phyloP scores from a whole-genome alignment of 306 rosid species.

The Nissolia schottii region DNA sequence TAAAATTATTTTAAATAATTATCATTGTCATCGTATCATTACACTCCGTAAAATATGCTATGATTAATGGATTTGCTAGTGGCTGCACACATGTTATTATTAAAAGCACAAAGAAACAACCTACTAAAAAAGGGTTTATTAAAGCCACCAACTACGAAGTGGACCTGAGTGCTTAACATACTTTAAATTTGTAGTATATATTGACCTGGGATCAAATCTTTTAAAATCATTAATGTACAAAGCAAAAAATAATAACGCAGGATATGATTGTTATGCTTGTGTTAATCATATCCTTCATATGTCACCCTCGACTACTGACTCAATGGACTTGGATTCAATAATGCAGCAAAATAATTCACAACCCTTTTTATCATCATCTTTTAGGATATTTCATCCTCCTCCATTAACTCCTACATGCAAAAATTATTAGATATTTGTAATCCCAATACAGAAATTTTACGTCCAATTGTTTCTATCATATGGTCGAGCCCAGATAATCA shows the following conservation, averaged over 20 bases:
- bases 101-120: slow-evolving; percentile 45
- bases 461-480: background rate
- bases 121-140: background rate
- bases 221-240: background rate
- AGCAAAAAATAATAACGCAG: background rate
- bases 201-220: slow-evolving; percentile 24
- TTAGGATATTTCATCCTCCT: slow-evolving; percentile 1
- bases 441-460: background rate
- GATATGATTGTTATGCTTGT: slow-evolving; percentile 21
- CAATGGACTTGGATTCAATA: slow-evolving; percentile 33
- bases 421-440: background rate
- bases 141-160: slow-evolving; percentile 28
- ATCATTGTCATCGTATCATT: too few species aligned
- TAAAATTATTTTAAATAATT: too few species aligned
- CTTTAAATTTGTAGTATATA: slow-evolving; percentile 4
- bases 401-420: background rate
- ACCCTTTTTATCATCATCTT: slow-evolving; percentile 35
- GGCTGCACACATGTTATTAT: slow-evolving; percentile 24
- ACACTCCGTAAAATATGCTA: too few species aligned
- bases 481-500: background rate
- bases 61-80: slow-evolving; percentile 30
- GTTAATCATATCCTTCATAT: slow-evolving; percentile 30
- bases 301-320: slow-evolving; percentile 29
- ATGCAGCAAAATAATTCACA: slow-evolving; percentile 35
- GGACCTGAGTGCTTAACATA: slow-evolving; percentile 33